Percentiles rank a stretch among this genome's conserved stretches.
phyloP scores from a whole-genome alignment of 2,329 filamentous ascomycete species.

The Fonsecaea nubica region DNA sequence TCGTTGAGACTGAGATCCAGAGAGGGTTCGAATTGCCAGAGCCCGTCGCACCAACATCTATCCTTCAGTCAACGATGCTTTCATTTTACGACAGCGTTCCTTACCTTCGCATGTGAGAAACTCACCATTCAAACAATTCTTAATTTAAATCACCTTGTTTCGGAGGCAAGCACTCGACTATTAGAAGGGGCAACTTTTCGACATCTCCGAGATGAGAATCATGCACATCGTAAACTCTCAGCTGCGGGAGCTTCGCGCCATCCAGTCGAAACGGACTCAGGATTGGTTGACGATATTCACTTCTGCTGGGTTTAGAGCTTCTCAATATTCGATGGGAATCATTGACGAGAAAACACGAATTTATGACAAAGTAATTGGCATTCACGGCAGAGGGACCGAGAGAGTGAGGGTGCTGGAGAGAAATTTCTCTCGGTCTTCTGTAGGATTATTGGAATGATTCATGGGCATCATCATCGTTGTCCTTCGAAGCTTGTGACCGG shows the following conservation, averaged over 20 bases:
- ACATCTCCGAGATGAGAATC: neutral
- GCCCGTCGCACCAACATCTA: conserved; percentile 24
- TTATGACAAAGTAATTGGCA: conserved; percentile 35
- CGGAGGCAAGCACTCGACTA: neutral
- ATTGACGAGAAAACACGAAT: conserved; percentile 36
- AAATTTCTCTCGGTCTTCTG: conserved; percentile 18
- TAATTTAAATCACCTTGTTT: neutral
- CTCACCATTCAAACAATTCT: conserved; percentile 12
- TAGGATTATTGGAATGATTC: conserved; percentile 19
- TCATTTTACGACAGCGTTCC: conserved; percentile 37
- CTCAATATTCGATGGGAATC: conserved; percentile 22
- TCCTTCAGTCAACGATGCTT: conserved; percentile 27
- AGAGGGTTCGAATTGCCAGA: conserved; percentile 63
- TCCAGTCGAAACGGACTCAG: neutral
- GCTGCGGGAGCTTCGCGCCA: neutral
- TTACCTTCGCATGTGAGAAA: conserved; percentile 33
- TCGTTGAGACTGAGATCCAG: conserved; percentile 76
- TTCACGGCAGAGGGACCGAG: conserved; percentile 20
- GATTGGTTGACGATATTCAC: conserved; percentile 18
- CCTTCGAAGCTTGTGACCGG: conserved; percentile 5
- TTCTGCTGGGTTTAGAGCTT: conserved; percentile 23
- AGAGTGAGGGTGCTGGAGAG: conserved; percentile 10
- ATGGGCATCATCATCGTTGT: conserved; percentile 8
- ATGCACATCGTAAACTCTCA: neutral
- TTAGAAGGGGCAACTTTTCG: neutral